Conservation (phyloP, 2,329 filamentous ascomycete genomes). For the Fusarium sp. region DNA sequence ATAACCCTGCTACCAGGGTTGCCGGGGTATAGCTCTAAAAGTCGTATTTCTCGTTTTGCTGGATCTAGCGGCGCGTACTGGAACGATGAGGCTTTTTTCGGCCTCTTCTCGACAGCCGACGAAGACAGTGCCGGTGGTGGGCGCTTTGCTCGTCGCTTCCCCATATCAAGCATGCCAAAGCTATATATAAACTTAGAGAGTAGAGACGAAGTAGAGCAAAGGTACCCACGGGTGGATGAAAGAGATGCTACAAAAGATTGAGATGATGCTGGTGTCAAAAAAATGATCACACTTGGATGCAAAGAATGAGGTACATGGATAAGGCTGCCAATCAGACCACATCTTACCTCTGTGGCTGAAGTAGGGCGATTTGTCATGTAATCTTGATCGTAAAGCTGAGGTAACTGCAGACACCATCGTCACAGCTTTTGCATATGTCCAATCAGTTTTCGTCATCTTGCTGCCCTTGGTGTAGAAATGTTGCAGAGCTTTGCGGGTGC, state of each 20-base stretch:
- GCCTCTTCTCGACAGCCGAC: neutral
- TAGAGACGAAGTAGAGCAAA: neutral
- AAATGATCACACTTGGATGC: neutral
- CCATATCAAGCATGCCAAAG: neutral
- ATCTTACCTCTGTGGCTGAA: neutral
- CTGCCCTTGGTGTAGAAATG: too few species aligned
- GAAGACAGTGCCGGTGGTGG: neutral
- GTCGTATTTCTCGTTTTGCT: neutral
- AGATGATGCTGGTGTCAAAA: neutral
- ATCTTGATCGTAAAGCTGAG: too few species aligned
- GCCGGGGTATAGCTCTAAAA: slow-evolving; percentile 2
- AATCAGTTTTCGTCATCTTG: too few species aligned
- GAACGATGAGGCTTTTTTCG: neutral
- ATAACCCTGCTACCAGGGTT: neutral
- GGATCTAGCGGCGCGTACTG: neutral
- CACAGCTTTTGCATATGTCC: too few species aligned
- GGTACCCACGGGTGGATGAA: neutral
- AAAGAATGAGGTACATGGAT: neutral
- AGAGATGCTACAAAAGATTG: neutral
- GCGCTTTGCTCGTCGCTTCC: neutral
- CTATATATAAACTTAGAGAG: neutral
- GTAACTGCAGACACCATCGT: too few species aligned
- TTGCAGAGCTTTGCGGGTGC: too few species aligned
- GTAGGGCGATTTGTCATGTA: too few species aligned
- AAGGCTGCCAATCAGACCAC: neutral